Evolutionary conservation across 2,329 filamentous ascomycete species (phyloP).

Genomic region (Colletotrichum lindemuthianum): DNA sequence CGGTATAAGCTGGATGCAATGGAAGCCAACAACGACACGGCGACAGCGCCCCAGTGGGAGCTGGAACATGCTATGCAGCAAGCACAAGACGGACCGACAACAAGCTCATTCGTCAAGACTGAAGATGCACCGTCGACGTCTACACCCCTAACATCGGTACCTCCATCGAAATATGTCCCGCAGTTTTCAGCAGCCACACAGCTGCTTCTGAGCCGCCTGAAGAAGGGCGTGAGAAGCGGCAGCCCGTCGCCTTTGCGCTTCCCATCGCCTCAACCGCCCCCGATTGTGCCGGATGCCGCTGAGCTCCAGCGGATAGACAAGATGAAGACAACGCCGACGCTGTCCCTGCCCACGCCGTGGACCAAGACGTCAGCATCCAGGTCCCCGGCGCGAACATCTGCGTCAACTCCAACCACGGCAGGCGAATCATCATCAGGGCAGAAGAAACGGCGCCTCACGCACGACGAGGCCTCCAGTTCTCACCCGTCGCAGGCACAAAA

Average conservation of each 20-base stretch:
- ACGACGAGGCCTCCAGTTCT: too few relatives aligned
- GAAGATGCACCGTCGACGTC: not conserved
- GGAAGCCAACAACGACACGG: too few relatives aligned
- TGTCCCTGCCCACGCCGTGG: constrained; percentile 4
- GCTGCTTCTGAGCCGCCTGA: constrained; percentile 44
- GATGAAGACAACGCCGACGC: constrained; percentile 22
- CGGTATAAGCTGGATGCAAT: too few relatives aligned
- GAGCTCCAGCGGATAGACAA: constrained; percentile 33
- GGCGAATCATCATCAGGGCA: too few relatives aligned
- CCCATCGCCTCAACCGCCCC: not conserved
- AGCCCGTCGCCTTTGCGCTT: not conserved
- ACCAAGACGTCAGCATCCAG: not conserved
- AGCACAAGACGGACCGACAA: too few relatives aligned
- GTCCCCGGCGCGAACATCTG: not conserved
- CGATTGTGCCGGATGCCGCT: constrained; percentile 11
- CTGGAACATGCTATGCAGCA: too few relatives aligned
- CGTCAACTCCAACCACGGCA: too few relatives aligned
- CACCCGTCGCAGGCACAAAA: too few relatives aligned
- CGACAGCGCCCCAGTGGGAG: too few relatives aligned
- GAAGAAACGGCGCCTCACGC: too few relatives aligned
- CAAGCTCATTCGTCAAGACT: too few relatives aligned
- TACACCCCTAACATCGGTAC: not conserved
- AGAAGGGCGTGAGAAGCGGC: constrained; percentile 27
- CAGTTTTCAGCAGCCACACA: constrained; percentile 44
- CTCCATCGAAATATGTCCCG: constrained; percentile 39